phyloP scores from a whole-genome alignment of 2,329 filamentous ascomycete genomes.

The Sporothrix brasiliensis region DNA sequence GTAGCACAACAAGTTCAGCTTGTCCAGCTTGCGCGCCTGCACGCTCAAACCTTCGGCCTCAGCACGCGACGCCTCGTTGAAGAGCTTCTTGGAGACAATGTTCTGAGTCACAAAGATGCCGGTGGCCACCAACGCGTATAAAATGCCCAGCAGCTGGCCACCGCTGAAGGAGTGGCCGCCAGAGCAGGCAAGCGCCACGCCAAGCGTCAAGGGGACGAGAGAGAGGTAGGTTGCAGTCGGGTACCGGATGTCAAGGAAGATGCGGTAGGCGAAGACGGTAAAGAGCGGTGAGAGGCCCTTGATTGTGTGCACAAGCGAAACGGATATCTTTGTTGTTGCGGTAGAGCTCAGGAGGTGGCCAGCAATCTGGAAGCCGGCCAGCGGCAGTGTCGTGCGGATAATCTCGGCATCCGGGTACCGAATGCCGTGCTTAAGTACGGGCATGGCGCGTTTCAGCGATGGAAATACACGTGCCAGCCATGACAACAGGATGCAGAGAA shows the following conservation, averaged over 20 bases:
- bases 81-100: slow-evolving; percentile 96
- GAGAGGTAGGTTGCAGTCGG: slow-evolving; percentile 85
- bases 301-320: slow-evolving; percentile 96
- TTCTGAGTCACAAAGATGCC: slow-evolving; percentile 97
- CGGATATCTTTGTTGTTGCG: slow-evolving; percentile 90
- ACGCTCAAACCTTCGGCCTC: slow-evolving; percentile 70
- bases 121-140: slow-evolving; percentile 86
- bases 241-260: slow-evolving; percentile 87
- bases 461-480: slow-evolving; percentile 76
- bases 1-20: slow-evolving; percentile 94
- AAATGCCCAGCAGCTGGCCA: slow-evolving; percentile 85
- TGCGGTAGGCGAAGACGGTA: slow-evolving; percentile 88
- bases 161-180: slow-evolving; percentile 70
- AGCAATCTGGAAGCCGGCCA: slow-evolving; percentile 89
- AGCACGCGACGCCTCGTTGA: slow-evolving; percentile 87
- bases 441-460: slow-evolving; percentile 67
- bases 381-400: slow-evolving; percentile 82
- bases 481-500: slow-evolving; percentile 80
- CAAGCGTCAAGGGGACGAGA: slow-evolving; percentile 84
- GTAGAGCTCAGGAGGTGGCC: slow-evolving; percentile 93
- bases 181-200: slow-evolving; percentile 96
- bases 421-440: slow-evolving; percentile 82
- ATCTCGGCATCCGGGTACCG: slow-evolving; percentile 79
- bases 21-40: slow-evolving; percentile 81
- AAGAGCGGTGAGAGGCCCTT: slow-evolving; percentile 96